Base-by-base conservation (phyloP, 139 green algal genomes). In the Coelastrella sp. region DNA sequence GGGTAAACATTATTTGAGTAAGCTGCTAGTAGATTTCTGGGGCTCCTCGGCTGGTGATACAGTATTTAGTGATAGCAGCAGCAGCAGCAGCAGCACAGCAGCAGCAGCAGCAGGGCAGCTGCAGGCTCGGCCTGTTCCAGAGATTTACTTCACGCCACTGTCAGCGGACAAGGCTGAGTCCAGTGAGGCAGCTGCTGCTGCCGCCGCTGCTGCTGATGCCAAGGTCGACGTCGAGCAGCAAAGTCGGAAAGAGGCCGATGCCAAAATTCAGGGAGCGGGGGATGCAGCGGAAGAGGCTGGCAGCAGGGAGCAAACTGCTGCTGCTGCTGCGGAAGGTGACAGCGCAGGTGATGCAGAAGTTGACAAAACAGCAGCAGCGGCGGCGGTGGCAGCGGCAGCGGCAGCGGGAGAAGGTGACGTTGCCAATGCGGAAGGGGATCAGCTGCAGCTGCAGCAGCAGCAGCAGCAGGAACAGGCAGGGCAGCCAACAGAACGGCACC, bases 311-410 rank as follows among this genome's bases (percentile, higher is more conserved):
- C 35, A 24, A 57, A 24, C 25, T 10, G 19, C 15, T 61, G 15
- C 82, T 66, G 25, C 25, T 10, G 25, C 59, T 24, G 24, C 66
- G 10, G 49, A 17, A 20, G 25, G 8, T 81, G 25, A 58, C 25
- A 58, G 74, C 25, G 20, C 8, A 49, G 20, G 8, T 65, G 61
- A 25, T 68, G n/a, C n/a, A 75, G n/a, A 22, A 22, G 24, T n/a
- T 14, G 12, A 6, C 70, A n/a, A 61, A 57, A 15, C 7, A 27
- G 81, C 19, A 59, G 61, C n/a, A 75, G 61, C 59, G 56, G n/a
- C 66, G 85, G 72, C 72, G 58, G 5, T 17, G 20, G 22, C 87
- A 85, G 60, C 56, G 92, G 58, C 90, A 94, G 66, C 88, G 92
- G 15, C 93, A 79, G 63, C 91, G 20, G 72, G 89, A 15, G 84